Evolutionary conservation across 2,329 filamentous ascomycete genomes (phyloP), one percentile per base, ranked within the genome.

Genomic region (Purpureocillium lavendulum): DNA sequence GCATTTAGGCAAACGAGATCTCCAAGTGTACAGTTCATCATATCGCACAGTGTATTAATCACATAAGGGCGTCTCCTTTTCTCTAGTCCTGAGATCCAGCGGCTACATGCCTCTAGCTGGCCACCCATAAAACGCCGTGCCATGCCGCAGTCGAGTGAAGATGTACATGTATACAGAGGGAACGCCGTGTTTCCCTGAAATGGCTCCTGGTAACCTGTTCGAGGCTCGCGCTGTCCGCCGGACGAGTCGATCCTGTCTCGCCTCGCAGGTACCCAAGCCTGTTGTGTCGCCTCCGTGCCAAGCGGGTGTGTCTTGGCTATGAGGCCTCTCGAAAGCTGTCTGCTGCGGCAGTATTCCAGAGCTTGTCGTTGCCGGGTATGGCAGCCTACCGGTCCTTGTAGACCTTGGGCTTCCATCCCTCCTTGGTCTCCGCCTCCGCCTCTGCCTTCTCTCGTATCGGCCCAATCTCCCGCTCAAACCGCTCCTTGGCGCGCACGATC

Each of bases 361-460:
- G n/a, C n/a, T n/a, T n/a, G n/a, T n/a, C n/a, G n/a, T n/a, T n/a
- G n/a, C n/a, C n/a, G n/a, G n/a, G n/a, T n/a, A n/a, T n/a, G n/a
- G n/a, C n/a, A 15, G 30, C 11, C 40, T 66, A 84, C 73, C 80
- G 74, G 60, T 94, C 86, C 69, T 94, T 94, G 66, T 92, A 96
- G 43, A 96, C 70, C 71, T 95, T 96, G 43, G 90, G 92, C 61
- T 89, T 94, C 80, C 87, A 96, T 1, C 90, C 92, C 47, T 87
- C 82, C 58, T 83, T 79, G 39, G 84, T 54, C 62, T 95, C 88
- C 40, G 82, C 81, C 56, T 94, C 87, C 54, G 79, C 71, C 50
- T 81, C 79, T 12, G 75, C 73, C 58, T 82, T 80, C 58, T 86
- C 82, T 54, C 80, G 71, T 43, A 81, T 75, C 43, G 84, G 80